Evolutionary conservation across 169 alveolate species (phyloP), one percentile per base, ranked within the genome.

Genomic region (Plasmodium sp.): DNA sequence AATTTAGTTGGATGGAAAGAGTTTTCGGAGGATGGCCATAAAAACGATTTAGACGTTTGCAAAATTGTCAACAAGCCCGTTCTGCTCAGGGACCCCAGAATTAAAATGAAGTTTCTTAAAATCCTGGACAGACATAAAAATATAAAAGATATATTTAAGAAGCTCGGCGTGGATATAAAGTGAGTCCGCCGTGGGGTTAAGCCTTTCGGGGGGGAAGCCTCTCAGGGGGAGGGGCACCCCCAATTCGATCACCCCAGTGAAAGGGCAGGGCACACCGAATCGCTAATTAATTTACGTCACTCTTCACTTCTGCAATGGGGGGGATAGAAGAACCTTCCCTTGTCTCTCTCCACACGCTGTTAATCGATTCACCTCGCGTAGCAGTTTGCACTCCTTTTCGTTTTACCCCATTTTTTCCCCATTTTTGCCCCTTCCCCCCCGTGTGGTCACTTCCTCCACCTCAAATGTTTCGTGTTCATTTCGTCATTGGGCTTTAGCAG

Each of bases 401-500:
- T 77, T 77, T 77, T 3, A 39, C 45, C 45, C 45, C 45, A 36
- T 36, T 36, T 36, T n/a, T n/a, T n/a, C n/a, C n/a, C n/a, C n/a
- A n/a, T n/a, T n/a, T n/a, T n/a, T n/a, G n/a, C n/a, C n/a, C n/a
- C n/a, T n/a, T n/a, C n/a, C n/a, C n/a, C 9, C 1, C 22, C n/a
- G 22, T 10, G 33, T 72, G 22, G 9, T 95, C 90, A 93, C 41
- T 85, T 94, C 45, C 98, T 82, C 98, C 98, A 97, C 72, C 93
- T 92, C 80, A 97, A 92, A 81, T 97, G 98, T 67, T 95, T 96
- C 45, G 98, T 97, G 62, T 95, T 92, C n/a, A 85, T 45, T 74
- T 97, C 98, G 72, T 81, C 97, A 3, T 98, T 98, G 5, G 98
- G 98, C 80, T 95, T 97, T 62, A 97, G 75, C 33, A 97, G 83